phyloP scores from a whole-genome alignment of 495 filamentous ascomycete genomes.

The Astrothelium subdiscretum region DNA sequence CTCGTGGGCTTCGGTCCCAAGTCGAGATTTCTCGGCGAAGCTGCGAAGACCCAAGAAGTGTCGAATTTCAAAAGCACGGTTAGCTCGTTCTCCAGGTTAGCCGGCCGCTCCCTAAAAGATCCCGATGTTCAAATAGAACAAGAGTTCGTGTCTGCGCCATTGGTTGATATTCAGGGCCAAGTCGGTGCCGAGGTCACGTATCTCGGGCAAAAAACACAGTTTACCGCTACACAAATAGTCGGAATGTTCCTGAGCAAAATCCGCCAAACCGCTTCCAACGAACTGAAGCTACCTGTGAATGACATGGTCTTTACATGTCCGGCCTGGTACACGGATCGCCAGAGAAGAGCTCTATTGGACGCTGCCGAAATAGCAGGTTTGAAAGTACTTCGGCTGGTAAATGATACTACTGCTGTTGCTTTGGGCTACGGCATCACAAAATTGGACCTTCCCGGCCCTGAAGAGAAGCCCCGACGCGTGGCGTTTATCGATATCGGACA shows the following conservation, averaged over 20 bases:
- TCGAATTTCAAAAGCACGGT: slow-evolving; percentile 99
- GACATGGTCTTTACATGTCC: slow-evolving; percentile 92
- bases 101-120: slow-evolving; percentile 73
- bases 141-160: slow-evolving; percentile 73
- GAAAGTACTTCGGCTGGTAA: slow-evolving; percentile 87
- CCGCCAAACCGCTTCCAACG: slow-evolving; percentile 72
- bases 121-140: slow-evolving; percentile 88
- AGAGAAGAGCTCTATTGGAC: slow-evolving; percentile 80
- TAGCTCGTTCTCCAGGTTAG: slow-evolving; percentile 78
- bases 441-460: slow-evolving; percentile 71
- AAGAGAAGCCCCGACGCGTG: slow-evolving; percentile 88
- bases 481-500: slow-evolving; percentile 93
- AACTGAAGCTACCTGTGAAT: slow-evolving; percentile 85
- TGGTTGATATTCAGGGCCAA: slow-evolving; percentile 85
- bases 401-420: slow-evolving; percentile 94
- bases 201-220: slow-evolving; percentile 86
- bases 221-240: slow-evolving; percentile 80
- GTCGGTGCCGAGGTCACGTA: slow-evolving; percentile 92
- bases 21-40: slow-evolving; percentile 83
- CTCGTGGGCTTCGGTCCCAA: slow-evolving; percentile 92
- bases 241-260: slow-evolving; percentile 95
- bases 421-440: slow-evolving; percentile 98
- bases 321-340: slow-evolving; percentile 92
- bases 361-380: slow-evolving; percentile 90
- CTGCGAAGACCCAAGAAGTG: slow-evolving; percentile 96